A percentile compares a stretch with the other conserved stretches of the same genome.
phyloP scores from a whole-genome alignment of 495 filamentous ascomycete genomes.

The Chaetomium tenue region DNA sequence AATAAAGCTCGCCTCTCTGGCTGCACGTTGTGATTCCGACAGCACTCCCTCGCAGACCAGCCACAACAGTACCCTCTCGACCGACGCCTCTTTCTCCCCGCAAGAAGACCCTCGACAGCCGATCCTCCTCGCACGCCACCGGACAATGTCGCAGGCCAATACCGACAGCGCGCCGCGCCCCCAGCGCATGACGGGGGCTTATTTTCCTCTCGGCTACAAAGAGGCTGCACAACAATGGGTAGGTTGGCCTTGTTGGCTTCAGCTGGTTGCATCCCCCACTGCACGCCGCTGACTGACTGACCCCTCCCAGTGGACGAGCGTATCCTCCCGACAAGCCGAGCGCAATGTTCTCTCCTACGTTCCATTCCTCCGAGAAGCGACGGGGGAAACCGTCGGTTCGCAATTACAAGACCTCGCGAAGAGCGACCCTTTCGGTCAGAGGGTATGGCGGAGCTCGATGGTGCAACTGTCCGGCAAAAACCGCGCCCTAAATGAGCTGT shows the following conservation, averaged over 20 bases:
- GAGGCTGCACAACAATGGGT: slow-evolving; percentile 94
- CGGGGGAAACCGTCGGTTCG: slow-evolving; percentile 48
- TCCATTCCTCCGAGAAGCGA: slow-evolving; percentile 74
- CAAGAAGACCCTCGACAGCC: slow-evolving; percentile 43
- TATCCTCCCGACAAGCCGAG: slow-evolving; percentile 81
- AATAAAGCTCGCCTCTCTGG: slow-evolving; percentile 26
- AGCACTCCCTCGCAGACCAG: slow-evolving; percentile 16
- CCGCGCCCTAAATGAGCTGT: slow-evolving; percentile 88
- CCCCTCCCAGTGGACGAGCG: slow-evolving; percentile 67
- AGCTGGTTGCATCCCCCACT: background rate
- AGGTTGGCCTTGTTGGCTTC: slow-evolving; percentile 35
- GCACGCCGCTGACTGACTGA: background rate
- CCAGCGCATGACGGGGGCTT: slow-evolving; percentile 26
- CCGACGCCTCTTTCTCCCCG: slow-evolving; percentile 32
- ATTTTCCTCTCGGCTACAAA: slow-evolving; percentile 86
- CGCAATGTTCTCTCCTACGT: slow-evolving; percentile 85
- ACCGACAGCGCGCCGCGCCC: slow-evolving; percentile 26
- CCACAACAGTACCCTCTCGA: slow-evolving; percentile 37
- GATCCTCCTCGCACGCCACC: slow-evolving; percentile 50
- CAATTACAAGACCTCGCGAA: slow-evolving; percentile 46
- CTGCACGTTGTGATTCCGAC: slow-evolving; percentile 14
- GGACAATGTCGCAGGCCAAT: slow-evolving; percentile 20
- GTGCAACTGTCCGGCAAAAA: slow-evolving; percentile 81
- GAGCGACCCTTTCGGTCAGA: slow-evolving; percentile 77
- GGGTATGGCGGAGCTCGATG: slow-evolving; percentile 81